These are phyloP conservation scores for Mycosarcoma mackinlayi DNA, from an alignment of 1,284 basidiomycete species.

Conservation along the genomic window DNA sequence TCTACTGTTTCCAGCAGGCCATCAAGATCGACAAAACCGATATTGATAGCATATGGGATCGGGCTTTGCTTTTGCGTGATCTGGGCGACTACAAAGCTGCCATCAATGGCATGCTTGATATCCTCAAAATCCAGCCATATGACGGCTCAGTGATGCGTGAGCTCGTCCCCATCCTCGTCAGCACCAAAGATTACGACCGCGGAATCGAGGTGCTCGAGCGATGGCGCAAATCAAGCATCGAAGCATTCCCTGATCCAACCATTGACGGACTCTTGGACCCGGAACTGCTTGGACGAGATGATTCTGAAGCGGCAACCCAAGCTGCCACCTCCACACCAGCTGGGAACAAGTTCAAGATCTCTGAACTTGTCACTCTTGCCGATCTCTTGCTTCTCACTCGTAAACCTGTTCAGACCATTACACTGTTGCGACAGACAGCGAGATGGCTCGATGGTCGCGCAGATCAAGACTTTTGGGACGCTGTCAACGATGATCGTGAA, in stretches of 20 bases:
- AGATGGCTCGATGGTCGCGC: conserved; percentile 88
- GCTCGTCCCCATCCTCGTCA: conserved; percentile 81
- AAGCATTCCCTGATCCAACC: conserved; percentile 58
- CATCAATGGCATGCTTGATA: conserved; percentile 78
- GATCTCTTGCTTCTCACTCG: conserved; percentile 82
- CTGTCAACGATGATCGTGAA: conserved; percentile 81
- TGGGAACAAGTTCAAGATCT: conserved; percentile 53
- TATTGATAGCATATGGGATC: conserved; percentile 88
- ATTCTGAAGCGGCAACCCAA: not conserved
- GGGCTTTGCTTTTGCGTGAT: conserved; percentile 83
- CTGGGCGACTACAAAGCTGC: conserved; percentile 81
- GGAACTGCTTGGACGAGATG: conserved; percentile 20
- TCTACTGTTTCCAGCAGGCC: conserved; percentile 91
- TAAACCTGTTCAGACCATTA: conserved; percentile 77
- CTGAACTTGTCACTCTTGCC: conserved; percentile 77
- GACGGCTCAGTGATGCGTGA: conserved; percentile 83
- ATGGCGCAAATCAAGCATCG: conserved; percentile 72
- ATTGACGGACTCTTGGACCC: conserved; percentile 18
- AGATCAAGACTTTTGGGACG: conserved; percentile 81
- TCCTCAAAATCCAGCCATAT: conserved; percentile 81
- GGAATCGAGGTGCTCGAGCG: conserved; percentile 77
- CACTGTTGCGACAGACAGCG: conserved; percentile 79
- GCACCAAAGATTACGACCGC: conserved; percentile 75
- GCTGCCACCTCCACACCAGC: conserved; percentile 2
- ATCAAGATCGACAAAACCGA: conserved; percentile 83